Evolutionary conservation across 805 yeast species (phyloP).

Genomic region (Maudiozyma barnettii): DNA sequence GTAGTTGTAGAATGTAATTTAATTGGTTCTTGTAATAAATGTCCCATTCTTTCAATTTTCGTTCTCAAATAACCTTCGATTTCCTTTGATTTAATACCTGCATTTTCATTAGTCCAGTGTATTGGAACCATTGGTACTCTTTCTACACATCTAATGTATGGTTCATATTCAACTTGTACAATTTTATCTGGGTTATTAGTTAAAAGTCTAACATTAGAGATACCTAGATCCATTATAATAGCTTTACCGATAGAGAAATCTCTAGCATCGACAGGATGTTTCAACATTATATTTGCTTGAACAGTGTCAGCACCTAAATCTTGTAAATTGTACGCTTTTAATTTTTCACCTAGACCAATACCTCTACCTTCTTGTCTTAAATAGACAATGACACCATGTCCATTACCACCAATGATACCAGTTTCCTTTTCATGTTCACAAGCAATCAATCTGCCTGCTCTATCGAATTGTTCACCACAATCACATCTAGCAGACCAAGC

Average conservation of each 20-base stretch:
- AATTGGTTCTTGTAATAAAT: conserved; percentile 50
- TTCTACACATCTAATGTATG: conserved; percentile 65
- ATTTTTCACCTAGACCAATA: conserved; percentile 94
- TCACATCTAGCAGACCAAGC: conserved; percentile 99
- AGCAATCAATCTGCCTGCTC: conserved; percentile 84
- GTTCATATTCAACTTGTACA: conserved; percentile 84
- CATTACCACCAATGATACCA: conserved; percentile 45
- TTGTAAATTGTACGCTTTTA: conserved; percentile 93
- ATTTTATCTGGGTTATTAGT: conserved; percentile 97
- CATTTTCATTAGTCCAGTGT: conserved; percentile 57
- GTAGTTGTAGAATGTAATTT: conserved; percentile 19
- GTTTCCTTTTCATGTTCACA: conserved; percentile 21
- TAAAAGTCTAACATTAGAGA: conserved; percentile 59
- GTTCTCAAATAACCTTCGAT: conserved; percentile 90
- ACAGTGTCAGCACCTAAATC: conserved; percentile 98
- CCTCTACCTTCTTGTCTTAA: conserved; percentile 98
- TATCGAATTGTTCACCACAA: conserved; percentile 98
- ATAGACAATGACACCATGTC: conserved; percentile 91
- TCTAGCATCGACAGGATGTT: conserved; percentile 98
- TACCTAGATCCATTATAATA: conserved; percentile 73
- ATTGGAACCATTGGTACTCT: conserved; percentile 96
- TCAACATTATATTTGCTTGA: conserved; percentile 80
- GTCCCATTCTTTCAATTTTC: conserved; percentile 96
- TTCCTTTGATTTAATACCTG: conserved; percentile 77
- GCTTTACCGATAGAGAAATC: conserved; percentile 91